Base-by-base conservation (phyloP, 2,329 filamentous ascomycete genomes). In the Neospermospora avenae region DNA sequence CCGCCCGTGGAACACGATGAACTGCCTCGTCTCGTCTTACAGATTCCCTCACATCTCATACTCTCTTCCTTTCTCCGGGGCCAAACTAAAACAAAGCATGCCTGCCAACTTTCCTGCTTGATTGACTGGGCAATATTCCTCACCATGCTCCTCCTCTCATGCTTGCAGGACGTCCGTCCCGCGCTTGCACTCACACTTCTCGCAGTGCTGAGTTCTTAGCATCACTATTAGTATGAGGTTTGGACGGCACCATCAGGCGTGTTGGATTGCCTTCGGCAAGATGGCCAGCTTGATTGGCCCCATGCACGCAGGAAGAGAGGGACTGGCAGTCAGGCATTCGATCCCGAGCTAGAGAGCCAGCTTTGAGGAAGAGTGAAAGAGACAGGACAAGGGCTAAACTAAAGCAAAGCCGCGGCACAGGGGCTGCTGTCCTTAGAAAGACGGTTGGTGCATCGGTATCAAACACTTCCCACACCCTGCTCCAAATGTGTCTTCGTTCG, bases 171-270 rank as follows among this genome's bases (percentile, higher is more conserved):
- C 28, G 22, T 35, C 14, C n/a, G 34, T 25, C n/a, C 31, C 22
- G 31, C 48, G 14, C 31, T 51, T 51, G 44, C 44, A 46, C 20
- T 16, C 24, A 20, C 39, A 20, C 39, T 42, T 42, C 55, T 57
- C 54, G 51, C 49, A 58, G 39, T 51, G 55, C 41, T 34, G 48
- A 49, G 45, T 57, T 42, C 54, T 58, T 58, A 55, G 49, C 55
- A 61, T 48, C 45, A 41, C 31, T 31, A n/a, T 41, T 41, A 54
- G 57, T 60, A 54, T 60, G 54, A 57, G n/a, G 41, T 55, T 55
- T 57, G 55, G 57, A 66, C 60, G 62, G 64, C 57, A 64, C 58
- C 51, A 64, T 56, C 51, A 60, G 51, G 60, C 60, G 48, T 20
- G 39, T 65, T 58, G 53, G 58, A 59, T 59, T 62, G 46, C 49